Conservation (phyloP, 768 basidiomycete genomes). For the Pulveroboletus sp. region DNA sequence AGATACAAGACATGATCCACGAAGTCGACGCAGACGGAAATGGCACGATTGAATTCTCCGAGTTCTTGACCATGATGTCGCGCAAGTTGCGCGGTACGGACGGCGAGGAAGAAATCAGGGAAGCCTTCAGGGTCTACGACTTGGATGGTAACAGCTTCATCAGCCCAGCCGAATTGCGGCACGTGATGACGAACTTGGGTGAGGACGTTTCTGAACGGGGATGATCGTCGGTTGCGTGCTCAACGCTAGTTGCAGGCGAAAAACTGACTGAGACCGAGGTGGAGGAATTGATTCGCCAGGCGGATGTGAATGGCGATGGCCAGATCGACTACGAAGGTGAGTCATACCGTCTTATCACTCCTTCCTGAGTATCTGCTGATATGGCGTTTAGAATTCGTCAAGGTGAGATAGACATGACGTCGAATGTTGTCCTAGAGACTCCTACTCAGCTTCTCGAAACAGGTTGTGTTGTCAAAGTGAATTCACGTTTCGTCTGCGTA, state of each 20-base stretch:
- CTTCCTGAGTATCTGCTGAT: conserved; percentile 1
- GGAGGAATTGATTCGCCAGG: conserved; percentile 96
- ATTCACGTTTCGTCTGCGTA: conserved; percentile 3
- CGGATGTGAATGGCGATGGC: conserved; percentile 92
- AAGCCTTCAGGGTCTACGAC: conserved; percentile 97
- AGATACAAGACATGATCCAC: conserved; percentile 94
- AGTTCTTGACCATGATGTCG: conserved; percentile 82
- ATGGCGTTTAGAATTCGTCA: conserved; percentile 61
- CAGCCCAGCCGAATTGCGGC: conserved; percentile 76
- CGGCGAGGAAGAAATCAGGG: conserved; percentile 89
- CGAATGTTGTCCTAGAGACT: conserved; percentile 1
- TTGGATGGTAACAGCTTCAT: conserved; percentile 94
- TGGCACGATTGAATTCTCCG: conserved; percentile 81
- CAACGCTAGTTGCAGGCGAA: conserved; percentile 50
- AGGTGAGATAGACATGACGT: conserved; percentile 36
- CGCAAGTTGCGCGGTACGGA: conserved; percentile 90
- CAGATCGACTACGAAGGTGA: conserved; percentile 83
- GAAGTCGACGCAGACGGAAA: conserved; percentile 89
- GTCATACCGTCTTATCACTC: conserved; percentile 11
- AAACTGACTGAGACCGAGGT: conserved; percentile 84
- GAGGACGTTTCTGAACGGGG: conserved; percentile 17
- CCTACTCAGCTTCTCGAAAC: conserved; percentile 13
- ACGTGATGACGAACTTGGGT: conserved; percentile 92
- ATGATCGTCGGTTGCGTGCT: not conserved
- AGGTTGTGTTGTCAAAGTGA: conserved; percentile 78